Evolutionary conservation across 768 basidiomycete species (phyloP).

Genomic region (Suillus placidus): DNA sequence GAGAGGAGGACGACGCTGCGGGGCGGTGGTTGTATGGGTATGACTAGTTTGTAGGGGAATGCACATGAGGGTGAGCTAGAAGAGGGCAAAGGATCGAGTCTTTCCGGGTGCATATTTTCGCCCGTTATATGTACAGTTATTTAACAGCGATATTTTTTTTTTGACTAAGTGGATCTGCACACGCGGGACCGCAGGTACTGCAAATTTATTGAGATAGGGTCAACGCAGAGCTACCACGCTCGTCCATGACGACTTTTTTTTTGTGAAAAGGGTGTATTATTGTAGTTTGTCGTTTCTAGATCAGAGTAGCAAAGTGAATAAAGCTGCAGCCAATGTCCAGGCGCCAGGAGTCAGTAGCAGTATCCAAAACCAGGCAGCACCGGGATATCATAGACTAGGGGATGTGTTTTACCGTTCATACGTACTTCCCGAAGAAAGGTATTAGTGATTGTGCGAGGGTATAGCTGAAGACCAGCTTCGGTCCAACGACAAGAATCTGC

Average conservation of each 20-base stretch:
- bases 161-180: neutral
- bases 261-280: neutral
- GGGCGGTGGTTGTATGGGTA: too few relatives aligned
- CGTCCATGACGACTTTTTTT: neutral
- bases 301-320: neutral
- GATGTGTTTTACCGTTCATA: conserved; percentile 39
- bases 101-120: too few relatives aligned
- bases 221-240: neutral
- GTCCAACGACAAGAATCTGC: conserved; percentile 93
- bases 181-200: neutral
- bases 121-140: too few relatives aligned
- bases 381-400: neutral
- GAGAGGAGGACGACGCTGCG: too few relatives aligned
- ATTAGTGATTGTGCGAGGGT: conserved; percentile 96
- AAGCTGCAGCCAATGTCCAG: neutral
- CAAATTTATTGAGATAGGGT: neutral
- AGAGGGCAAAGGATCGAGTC: too few relatives aligned
- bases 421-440: conserved; percentile 87
- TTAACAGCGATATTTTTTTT: neutral
- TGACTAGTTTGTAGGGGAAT: too few relatives aligned
- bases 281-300: neutral
- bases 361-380: neutral
- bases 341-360: neutral
- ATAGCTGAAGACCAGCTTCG: conserved; percentile 98
- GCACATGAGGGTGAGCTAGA: too few relatives aligned